Base-by-base conservation (phyloP, 2,329 filamentous ascomycete genomes). In the Capronia epimyces region DNA sequence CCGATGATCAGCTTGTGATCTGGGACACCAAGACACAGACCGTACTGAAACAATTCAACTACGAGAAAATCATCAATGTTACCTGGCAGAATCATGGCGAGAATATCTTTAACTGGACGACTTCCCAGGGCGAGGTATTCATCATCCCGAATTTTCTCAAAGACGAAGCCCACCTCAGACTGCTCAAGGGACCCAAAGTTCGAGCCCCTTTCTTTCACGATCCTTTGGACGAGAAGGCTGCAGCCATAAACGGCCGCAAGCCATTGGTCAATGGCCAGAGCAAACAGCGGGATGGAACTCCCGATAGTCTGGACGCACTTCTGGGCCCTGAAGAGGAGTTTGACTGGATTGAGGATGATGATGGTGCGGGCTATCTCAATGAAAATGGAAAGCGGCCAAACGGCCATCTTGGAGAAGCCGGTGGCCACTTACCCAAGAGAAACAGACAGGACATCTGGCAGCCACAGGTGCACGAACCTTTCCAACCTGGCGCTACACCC, bases 21-120 rank as follows among this genome's bases (percentile, higher is more conserved):
- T 98, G 94, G 93, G 89, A 96, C 64, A 85, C 87, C 1, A 89
- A 86, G 67, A 88, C 87, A 1, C 91, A 96, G 68, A 87, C 81
- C 44, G 77, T 95, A 27, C 71, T 97, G 49, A 83, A 86, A 52
- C 83, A 82, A 57, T 78, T 87, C 61, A 86, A 91, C 50, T 90
- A 91, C 64, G 75, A 83, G 46, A 90, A 90, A 57, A 86, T 97
- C 49, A 81, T 93, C 59, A 87, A 90, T 56, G 75, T 98, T 52
- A 79, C 82, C 24, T 98, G 93, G 91, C 93, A 98, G 64, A 90
- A 90, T 4, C 84, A 56, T 6, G 44, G 79, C 1, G 83, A 89
- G 57, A 98, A 98, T 62, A 80, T 91, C 2, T 71, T 93, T 1
- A 94, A 90, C 0, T 96, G 97, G 63, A 94, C 91, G 0, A 97